Evolutionary conservation across 768 basidiomycete genomes (phyloP).

Genomic region (Suillus fuscotomentosus): DNA sequence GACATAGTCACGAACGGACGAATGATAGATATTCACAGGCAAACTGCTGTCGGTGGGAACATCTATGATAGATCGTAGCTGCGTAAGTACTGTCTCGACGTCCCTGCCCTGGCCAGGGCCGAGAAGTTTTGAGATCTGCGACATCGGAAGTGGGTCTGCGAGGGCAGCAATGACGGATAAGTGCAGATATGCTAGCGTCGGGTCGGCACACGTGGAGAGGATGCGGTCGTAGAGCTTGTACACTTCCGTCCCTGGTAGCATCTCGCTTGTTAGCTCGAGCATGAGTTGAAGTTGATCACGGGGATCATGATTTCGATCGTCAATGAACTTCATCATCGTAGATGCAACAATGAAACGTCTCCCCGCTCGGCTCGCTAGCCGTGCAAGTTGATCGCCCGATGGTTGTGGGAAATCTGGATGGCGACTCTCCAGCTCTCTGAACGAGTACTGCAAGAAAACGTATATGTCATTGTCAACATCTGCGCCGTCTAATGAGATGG

Average conservation of each 20-base stretch:
- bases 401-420: neutral
- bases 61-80: neutral
- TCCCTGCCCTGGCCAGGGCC: neutral
- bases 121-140: neutral
- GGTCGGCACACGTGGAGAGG: neutral
- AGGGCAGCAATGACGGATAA: neutral
- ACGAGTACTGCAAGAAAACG: neutral
- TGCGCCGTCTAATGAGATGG: neutral
- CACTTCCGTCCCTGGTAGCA: neutral
- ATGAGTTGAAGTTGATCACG: neutral
- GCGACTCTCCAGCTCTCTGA: neutral
- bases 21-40: neutral
- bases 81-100: neutral
- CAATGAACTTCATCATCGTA: neutral
- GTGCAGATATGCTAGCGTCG: neutral
- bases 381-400: neutral
- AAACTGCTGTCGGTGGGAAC: neutral
- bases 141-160: neutral
- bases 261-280: neutral
- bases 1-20: neutral
- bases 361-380: neutral
- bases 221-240: neutral
- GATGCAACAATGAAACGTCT: neutral
- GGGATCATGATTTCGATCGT: neutral
- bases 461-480: neutral